phyloP scores from a whole-genome alignment of 805 yeast genomes.

The Scheffersomyces coipomensis region DNA sequence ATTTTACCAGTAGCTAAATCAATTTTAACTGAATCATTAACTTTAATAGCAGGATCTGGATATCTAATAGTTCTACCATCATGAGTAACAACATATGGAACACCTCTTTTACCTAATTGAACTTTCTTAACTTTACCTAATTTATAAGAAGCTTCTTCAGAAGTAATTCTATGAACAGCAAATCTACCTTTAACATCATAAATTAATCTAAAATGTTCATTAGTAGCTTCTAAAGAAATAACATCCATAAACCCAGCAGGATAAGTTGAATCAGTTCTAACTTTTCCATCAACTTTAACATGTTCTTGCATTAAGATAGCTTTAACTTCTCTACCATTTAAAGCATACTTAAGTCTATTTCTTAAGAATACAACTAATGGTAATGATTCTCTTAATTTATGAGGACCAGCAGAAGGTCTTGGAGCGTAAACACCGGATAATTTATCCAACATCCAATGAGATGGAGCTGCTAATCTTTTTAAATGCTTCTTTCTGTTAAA shows the following conservation, averaged over 20 bases:
- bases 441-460: constrained; percentile 99
- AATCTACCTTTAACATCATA: constrained; percentile 99
- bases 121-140: constrained; percentile 98
- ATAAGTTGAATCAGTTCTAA: constrained; percentile 97
- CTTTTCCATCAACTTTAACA: constrained; percentile 98
- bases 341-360: constrained; percentile 98
- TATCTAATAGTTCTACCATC: constrained; percentile 99
- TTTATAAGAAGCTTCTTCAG: constrained; percentile 98
- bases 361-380: constrained; percentile 96
- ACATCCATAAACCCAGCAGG: constrained; percentile 99
- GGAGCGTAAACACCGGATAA: constrained; percentile 99
- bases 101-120: constrained; percentile 96
- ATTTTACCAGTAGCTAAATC: constrained; percentile 96
- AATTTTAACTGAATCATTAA: constrained; percentile 96
- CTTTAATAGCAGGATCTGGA: constrained; percentile 97
- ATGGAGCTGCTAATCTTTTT: constrained; percentile 99
- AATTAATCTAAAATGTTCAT: constrained; percentile 98
- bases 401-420: constrained; percentile 99
- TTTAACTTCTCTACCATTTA: constrained; percentile 98
- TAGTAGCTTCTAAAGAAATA: constrained; percentile 94
- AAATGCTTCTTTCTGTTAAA: constrained; percentile 87
- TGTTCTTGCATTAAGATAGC: constrained; percentile 98
- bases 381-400: constrained; percentile 96
- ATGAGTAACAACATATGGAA: constrained; percentile 98
- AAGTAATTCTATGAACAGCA: constrained; percentile 99